Base-by-base conservation (phyloP, 352 stramenopile genomes). In the Blastocystis hominis region DNA sequence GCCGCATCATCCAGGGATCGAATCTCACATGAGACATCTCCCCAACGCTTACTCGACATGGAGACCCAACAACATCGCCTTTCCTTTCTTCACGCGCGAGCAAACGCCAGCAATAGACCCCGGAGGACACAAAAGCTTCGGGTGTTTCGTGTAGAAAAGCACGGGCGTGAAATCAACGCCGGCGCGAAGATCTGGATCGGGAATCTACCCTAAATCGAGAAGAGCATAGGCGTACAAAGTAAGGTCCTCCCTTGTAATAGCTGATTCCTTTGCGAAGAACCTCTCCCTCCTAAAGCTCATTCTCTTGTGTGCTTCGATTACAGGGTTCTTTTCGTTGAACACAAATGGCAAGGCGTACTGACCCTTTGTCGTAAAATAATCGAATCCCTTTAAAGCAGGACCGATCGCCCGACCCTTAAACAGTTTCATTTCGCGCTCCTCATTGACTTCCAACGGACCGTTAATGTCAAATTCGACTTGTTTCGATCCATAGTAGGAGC, bases 191-290 rank as follows among this genome's bases (percentile, higher is more conserved):
- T 63, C 44, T 17, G 72, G 72, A 40, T 84, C 72, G 53, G 72
- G 72, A 38, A 77, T 46, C 66, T 77, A 53, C 24, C 24, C 24
- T 53, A 13, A 13, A 77, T 59, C 40, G 6, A 47, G 2, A 54
- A 17, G 3, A 53, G 20, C 50, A 20, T 56, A 47, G 44, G 3
- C 0, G 4, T 77, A 87, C 77, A 47, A 87, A 87, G 53, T 87
- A 87, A 20, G 77, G 77, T 36, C 77, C 77, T 42, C 77, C 77
- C 66, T 87, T 87, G 47, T 87, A 87, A 46, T 84, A 84, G 56
- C 46, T 66, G 47, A 84, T 84, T 15, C 72, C 72, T 46, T 84
- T 66, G 54, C 72, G 72, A 30, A 68, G 72, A 5, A 84, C 50
- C 72, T 84, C 72, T 63, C 72, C 72, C 38, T 64, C 44, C 72